Evolutionary conservation across 176 grass and related monocot genomes (phyloP).

Genomic region (Microstegium vimineum): DNA sequence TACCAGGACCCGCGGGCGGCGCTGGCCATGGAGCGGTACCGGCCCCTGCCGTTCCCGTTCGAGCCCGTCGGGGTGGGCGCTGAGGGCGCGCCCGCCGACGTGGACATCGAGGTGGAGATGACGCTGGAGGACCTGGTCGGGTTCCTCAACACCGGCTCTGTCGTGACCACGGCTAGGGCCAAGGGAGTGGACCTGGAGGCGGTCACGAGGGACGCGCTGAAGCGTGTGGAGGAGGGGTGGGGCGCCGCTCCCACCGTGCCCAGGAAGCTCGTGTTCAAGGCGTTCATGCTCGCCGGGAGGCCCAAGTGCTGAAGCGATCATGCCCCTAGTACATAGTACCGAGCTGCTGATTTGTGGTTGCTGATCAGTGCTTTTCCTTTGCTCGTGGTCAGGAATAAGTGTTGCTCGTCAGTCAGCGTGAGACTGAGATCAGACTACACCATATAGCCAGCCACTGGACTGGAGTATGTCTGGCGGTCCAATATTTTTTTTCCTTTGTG

Average conservation of each 20-base stretch:
- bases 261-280: constrained; percentile 50
- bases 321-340: background rate
- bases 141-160: constrained; percentile 45
- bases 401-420: background rate
- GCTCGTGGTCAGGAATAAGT: background rate
- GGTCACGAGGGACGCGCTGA: constrained; percentile 32
- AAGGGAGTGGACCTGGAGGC: constrained; percentile 58
- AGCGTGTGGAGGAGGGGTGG: constrained; percentile 47
- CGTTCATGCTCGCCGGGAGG: constrained; percentile 68
- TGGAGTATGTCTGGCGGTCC: background rate
- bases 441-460: background rate
- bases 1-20: constrained; percentile 48
- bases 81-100: constrained; percentile 52
- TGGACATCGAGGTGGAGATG: constrained; percentile 57
- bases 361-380: background rate
- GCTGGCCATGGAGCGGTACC: constrained; percentile 50
- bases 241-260: constrained; percentile 34
- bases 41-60: constrained; percentile 67
- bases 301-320: constrained; percentile 28
- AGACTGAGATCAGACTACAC: background rate
- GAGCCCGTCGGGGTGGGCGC: constrained; percentile 57
- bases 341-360: background rate
- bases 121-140: constrained; percentile 41
- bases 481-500: background rate
- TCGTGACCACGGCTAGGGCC: constrained; percentile 43